phyloP scores from a whole-genome alignment of 331 rosid species.

The Quercus lobata region DNA sequence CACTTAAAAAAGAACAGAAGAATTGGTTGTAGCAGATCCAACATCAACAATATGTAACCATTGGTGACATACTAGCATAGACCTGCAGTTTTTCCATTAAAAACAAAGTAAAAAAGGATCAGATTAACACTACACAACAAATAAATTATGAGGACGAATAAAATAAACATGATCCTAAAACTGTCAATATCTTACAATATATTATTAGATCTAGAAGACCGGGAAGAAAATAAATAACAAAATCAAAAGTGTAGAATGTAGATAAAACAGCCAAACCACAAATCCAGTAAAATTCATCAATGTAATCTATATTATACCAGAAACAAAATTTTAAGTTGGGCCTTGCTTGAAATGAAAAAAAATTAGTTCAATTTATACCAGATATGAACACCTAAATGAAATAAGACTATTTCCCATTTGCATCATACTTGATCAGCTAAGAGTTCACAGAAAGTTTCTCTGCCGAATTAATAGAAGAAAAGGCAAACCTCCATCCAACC shows the following conservation, averaged over 20 bases:
- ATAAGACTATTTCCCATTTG: background rate
- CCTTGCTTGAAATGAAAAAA: background rate
- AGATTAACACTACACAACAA: background rate
- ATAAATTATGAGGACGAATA: no score
- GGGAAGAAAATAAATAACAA: background rate
- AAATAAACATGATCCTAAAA: no score
- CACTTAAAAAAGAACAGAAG: background rate
- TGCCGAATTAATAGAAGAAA: background rate
- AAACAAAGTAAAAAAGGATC: constrained; percentile 5
- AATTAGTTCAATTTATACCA: background rate
- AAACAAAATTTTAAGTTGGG: background rate
- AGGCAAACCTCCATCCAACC: constrained; percentile 4
- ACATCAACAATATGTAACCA: constrained; percentile 60
- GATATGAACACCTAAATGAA: background rate
- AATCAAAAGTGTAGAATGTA: background rate
- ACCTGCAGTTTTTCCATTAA: constrained; percentile 47
- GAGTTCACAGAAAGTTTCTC: background rate
- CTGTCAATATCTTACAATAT: no score
- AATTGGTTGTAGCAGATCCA: constrained; percentile 43
- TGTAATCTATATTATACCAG: background rate
- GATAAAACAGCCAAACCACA: background rate
- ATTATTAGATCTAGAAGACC: no score
- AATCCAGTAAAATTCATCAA: background rate
- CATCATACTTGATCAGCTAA: background rate
- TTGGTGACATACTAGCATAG: constrained; percentile 88